These are phyloP conservation scores for Salix koriyanagi DNA, from an alignment of 345 rosid genomes.

Conservation along the genomic window DNA sequence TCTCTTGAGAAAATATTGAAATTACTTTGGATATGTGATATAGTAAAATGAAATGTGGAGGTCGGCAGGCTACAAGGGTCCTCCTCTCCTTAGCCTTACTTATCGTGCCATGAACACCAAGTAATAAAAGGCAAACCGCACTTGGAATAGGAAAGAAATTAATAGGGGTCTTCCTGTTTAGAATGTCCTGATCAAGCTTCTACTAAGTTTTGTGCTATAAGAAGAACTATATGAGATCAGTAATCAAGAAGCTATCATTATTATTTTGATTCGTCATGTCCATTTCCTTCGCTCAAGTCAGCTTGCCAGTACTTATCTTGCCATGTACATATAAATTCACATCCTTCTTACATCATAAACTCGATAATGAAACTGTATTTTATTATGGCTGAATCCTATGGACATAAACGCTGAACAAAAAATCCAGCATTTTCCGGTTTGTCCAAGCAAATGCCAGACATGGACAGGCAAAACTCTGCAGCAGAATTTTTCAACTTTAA, in stretches of 20 bases:
- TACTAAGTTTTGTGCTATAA: neutral
- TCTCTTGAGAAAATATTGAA: neutral
- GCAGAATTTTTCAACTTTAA: neutral
- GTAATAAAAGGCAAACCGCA: neutral
- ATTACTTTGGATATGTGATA: neutral
- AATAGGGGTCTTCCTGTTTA: neutral
- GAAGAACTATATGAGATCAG: neutral
- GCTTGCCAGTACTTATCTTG: neutral
- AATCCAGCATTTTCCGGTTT: too few species aligned
- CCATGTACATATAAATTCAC: too few species aligned
- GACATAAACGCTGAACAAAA: too few species aligned
- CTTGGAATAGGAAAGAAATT: neutral
- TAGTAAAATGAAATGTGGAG: slow-evolving; percentile 16
- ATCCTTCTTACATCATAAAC: too few species aligned
- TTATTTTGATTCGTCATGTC: too few species aligned
- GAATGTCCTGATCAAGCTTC: neutral
- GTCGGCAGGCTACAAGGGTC: slow-evolving; percentile 11
- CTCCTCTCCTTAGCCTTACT: slow-evolving; percentile 17
- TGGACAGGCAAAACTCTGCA: neutral
- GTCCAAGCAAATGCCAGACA: neutral
- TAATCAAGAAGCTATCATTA: neutral
- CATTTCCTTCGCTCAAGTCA: neutral
- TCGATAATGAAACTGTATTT: too few species aligned
- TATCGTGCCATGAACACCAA: slow-evolving; percentile 19
- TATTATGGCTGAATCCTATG: too few species aligned